Conservation (phyloP, 1,284 basidiomycete genomes). For the Baeospora myosura region DNA sequence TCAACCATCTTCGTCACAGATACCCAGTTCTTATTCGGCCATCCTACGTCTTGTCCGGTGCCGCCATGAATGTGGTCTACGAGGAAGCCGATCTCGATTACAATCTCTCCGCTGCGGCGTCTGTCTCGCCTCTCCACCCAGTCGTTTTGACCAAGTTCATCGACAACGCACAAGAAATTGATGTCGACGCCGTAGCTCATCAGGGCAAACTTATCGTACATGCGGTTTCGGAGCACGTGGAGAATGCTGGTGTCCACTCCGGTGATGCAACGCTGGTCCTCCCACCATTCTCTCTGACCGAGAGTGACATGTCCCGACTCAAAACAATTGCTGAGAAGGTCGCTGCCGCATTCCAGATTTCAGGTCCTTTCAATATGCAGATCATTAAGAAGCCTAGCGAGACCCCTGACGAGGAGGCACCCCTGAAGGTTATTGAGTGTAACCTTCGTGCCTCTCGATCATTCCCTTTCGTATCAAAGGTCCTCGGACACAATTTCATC, state of each 20-base stretch:
- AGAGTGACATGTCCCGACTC: slow-evolving; percentile 76
- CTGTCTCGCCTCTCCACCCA: slow-evolving; percentile 94
- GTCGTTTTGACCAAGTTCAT: slow-evolving; percentile 99
- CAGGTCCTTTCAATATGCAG: slow-evolving; percentile 99
- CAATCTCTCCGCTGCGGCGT: slow-evolving; percentile 89
- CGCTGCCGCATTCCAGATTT: slow-evolving; percentile 90
- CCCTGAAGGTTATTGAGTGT: slow-evolving; percentile 97
- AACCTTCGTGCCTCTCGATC: slow-evolving; percentile 96
- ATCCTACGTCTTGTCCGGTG: slow-evolving; percentile 96
- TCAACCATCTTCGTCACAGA: slow-evolving; percentile 32
- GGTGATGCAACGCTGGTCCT: slow-evolving; percentile 97
- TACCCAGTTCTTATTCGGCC: slow-evolving; percentile 95
- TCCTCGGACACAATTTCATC: slow-evolving; percentile 95
- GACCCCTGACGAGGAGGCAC: slow-evolving; percentile 47
- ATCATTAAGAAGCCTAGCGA: slow-evolving; percentile 82
- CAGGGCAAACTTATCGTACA: slow-evolving; percentile 93
- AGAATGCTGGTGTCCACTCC: slow-evolving; percentile 98
- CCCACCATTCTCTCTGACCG: slow-evolving; percentile 84
- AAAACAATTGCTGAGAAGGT: slow-evolving; percentile 95
- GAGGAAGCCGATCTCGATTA: slow-evolving; percentile 87
- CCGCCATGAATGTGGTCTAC: slow-evolving; percentile 99
- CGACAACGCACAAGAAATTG: slow-evolving; percentile 95
- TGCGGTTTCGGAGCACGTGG: slow-evolving; percentile 96
- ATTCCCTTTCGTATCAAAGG: slow-evolving; percentile 99
- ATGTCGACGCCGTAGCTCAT: slow-evolving; percentile 95